Conservation (phyloP, 495 filamentous ascomycete species). For the Astrothelium macrocarpum region DNA sequence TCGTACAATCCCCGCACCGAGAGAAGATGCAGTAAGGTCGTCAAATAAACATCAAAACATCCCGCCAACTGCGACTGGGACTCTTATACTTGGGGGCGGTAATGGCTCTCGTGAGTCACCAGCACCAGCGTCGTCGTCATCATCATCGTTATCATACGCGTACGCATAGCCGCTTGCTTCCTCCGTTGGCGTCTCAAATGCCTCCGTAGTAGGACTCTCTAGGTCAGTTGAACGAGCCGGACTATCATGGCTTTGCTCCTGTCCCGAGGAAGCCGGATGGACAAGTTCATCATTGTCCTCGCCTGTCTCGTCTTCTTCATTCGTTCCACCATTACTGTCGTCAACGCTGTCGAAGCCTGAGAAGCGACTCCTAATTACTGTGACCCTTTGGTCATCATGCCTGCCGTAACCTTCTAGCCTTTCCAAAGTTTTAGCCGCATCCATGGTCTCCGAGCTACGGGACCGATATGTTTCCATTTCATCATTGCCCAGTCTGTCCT, state of each 20-base stretch:
- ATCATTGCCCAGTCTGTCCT: neutral
- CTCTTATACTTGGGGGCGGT: neutral
- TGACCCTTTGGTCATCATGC: conserved; percentile 1
- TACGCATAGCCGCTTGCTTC: conserved; percentile 2
- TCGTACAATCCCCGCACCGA: neutral
- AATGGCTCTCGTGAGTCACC: neutral
- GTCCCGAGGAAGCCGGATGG: neutral
- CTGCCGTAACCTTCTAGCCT: neutral
- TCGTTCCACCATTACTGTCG: neutral
- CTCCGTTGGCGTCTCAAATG: neutral
- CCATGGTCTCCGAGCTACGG: neutral
- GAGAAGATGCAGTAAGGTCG: neutral
- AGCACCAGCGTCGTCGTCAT: neutral
- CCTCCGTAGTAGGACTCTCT: neutral
- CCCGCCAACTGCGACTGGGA: neutral
- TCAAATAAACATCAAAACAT: conserved; percentile 5
- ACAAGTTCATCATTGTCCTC: neutral
- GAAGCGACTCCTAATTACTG: neutral
- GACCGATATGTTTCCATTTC: conserved; percentile 4
- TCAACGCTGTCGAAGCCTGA: conserved; percentile 1
- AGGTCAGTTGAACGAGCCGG: neutral
- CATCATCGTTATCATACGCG: neutral
- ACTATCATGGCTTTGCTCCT: neutral
- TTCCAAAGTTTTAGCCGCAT: neutral
- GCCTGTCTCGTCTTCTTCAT: neutral